These are phyloP conservation scores for Aspergillus nidulans DNA, from an alignment of 495 filamentous ascomycete species.

Conservation along the genomic window DNA sequence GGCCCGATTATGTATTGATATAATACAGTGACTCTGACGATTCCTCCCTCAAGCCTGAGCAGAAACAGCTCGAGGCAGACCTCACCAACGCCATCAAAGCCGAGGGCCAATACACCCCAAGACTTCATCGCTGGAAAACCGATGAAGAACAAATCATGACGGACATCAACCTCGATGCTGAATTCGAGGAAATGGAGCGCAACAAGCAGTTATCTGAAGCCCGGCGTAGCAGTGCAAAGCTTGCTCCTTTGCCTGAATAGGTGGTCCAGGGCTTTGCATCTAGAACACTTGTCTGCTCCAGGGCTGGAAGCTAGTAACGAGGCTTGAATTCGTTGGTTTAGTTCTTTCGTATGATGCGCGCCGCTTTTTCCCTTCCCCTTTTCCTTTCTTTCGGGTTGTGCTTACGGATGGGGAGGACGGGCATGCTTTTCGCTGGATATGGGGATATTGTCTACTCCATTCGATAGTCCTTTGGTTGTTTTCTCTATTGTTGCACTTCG, in stretches of 20 bases:
- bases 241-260: background rate
- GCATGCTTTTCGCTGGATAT: too few relatives aligned
- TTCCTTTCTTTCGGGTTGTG: too few relatives aligned
- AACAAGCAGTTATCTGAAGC: background rate
- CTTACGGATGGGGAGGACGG: too few relatives aligned
- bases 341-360: too few relatives aligned
- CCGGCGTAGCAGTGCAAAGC: background rate
- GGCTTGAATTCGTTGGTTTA: too few relatives aligned
- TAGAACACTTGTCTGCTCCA: background rate
- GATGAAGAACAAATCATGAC: conserved; percentile 4
- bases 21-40: background rate
- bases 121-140: background rate
- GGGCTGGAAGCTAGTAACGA: too few relatives aligned
- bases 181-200: conserved; percentile 6
- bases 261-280: background rate
- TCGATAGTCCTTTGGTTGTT: too few relatives aligned
- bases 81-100: background rate
- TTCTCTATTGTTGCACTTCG: too few relatives aligned
- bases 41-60: background rate
- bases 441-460: too few relatives aligned
- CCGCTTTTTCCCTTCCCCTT: too few relatives aligned
- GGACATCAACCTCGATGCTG: background rate
- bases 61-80: background rate
- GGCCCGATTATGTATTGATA: background rate
- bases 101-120: background rate